Evolutionary conservation across 352 stramenopile genomes (phyloP).

Genomic region (Blastocystis sp.): DNA sequence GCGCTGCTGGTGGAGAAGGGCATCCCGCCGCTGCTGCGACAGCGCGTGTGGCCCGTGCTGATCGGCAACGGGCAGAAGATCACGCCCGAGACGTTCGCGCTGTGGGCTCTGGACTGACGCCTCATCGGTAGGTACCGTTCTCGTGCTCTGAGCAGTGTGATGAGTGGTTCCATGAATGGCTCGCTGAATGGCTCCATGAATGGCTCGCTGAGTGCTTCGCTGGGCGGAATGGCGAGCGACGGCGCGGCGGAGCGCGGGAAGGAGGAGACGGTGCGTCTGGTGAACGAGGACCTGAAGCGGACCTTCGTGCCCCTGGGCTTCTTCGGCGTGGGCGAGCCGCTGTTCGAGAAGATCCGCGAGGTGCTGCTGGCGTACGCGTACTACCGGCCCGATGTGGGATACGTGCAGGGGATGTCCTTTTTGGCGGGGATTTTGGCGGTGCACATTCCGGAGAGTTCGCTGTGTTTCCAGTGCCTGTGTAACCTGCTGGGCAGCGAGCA

Average conservation of each 20-base stretch:
- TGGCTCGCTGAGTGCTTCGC: neutral
- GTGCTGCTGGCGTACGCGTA: constrained; percentile 61
- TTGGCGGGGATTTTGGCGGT: constrained; percentile 62
- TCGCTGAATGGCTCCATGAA: neutral
- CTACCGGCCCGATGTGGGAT: constrained; percentile 61
- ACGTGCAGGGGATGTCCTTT: constrained; percentile 68
- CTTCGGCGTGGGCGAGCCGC: constrained; percentile 44
- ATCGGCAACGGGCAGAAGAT: constrained; percentile 57
- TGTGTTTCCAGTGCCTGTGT: constrained; percentile 64
- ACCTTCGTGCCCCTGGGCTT: constrained; percentile 36
- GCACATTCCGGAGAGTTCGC: constrained; percentile 49
- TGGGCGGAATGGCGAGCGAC: neutral
- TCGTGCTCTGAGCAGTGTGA: neutral
- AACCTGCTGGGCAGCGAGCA: constrained; percentile 61
- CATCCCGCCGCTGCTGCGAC: constrained; percentile 37
- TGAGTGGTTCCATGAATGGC: neutral
- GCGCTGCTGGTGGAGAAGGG: constrained; percentile 44
- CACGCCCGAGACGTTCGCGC: constrained; percentile 46
- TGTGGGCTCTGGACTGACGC: neutral
- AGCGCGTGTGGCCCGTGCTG: constrained; percentile 41
- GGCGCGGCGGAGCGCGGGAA: neutral
- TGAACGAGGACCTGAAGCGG: constrained; percentile 52
- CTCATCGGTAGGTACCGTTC: neutral
- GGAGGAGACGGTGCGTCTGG: constrained; percentile 44
- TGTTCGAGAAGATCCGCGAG: constrained; percentile 38